A percentile compares a stretch with the other conserved stretches of the same genome.
phyloP scores from a whole-genome alignment of 345 rosid genomes.

The Physaria fendleri region DNA sequence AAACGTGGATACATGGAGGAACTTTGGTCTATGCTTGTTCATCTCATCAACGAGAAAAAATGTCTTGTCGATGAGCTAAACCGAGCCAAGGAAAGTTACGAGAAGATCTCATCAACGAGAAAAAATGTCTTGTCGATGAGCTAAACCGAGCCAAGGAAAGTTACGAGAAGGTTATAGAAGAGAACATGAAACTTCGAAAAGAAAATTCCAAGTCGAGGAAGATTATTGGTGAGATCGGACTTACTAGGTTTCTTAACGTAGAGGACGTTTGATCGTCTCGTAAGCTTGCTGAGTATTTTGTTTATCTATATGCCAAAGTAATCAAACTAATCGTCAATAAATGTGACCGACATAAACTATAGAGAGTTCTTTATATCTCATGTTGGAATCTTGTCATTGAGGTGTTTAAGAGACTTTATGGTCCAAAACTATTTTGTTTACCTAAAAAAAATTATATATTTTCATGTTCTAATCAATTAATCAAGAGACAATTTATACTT shows the following conservation, averaged over 20 bases:
- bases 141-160: not conserved
- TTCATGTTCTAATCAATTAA: not conserved
- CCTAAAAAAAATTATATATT: not conserved
- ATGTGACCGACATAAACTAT: no score
- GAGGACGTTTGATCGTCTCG: not conserved
- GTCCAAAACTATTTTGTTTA: not conserved
- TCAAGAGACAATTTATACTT: not conserved
- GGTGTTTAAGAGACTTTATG: not conserved
- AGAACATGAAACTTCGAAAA: slow-evolving; percentile 12
- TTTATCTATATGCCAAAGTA: no score
- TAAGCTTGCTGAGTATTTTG: not conserved
- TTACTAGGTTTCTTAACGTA: not conserved
- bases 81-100: not conserved
- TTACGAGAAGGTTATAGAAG: slow-evolving; percentile 16
- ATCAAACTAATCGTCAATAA: no score
- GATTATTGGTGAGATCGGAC: slow-evolving; percentile 1
- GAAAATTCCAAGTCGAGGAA: slow-evolving; percentile 6
- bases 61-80: slow-evolving; percentile 4
- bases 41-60: slow-evolving; percentile 16
- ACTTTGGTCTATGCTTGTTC: slow-evolving; percentile 16
- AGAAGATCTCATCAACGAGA: slow-evolving; percentile 16
- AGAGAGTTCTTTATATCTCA: not conserved
- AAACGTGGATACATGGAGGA: slow-evolving; percentile 9
- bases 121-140: slow-evolving; percentile 7
- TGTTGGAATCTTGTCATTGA: not conserved